These are phyloP conservation scores for Albophoma yamanashiensis DNA, from an alignment of 2,329 filamentous ascomycete species.

Conservation along the genomic window DNA sequence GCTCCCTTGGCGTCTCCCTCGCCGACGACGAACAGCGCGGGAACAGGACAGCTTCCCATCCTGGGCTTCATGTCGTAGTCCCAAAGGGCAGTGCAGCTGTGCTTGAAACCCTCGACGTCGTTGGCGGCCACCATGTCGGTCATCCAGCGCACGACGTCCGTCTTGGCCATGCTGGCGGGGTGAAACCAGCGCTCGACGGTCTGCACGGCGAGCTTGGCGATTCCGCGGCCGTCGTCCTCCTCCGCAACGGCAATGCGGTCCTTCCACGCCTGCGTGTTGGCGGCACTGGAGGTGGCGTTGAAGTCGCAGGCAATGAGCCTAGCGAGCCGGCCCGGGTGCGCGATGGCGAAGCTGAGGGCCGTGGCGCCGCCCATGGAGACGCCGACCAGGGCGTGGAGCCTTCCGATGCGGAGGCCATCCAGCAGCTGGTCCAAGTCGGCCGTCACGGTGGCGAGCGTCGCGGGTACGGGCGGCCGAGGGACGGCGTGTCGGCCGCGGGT, in stretches of 20 bases:
- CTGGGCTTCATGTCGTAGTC: conserved; percentile 54
- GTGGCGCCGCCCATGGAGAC: conserved; percentile 78
- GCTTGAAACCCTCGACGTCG: conserved; percentile 56
- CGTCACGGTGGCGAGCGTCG: conserved; percentile 55
- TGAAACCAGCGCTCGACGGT: conserved; percentile 79
- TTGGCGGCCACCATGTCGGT: conserved; percentile 61
- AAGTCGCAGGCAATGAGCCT: conserved; percentile 70
- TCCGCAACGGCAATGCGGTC: conserved; percentile 63
- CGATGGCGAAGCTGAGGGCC: conserved; percentile 60
- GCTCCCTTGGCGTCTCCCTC: conserved; percentile 60
- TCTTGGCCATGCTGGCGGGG: conserved; percentile 34
- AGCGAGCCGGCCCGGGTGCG: conserved; percentile 46
- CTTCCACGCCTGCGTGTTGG: conserved; percentile 71
- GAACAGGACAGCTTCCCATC: conserved; percentile 43
- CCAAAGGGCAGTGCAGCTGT: conserved; percentile 60
- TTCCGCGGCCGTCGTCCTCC: conserved; percentile 42
- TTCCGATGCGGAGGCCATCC: conserved; percentile 55
- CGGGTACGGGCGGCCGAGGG: conserved; percentile 35
- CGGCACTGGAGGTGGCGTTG: conserved; percentile 58
- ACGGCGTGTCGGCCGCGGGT: conserved; percentile 54
- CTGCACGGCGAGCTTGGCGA: conserved; percentile 53
- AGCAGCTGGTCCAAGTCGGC: conserved; percentile 58
- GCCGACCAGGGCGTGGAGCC: conserved; percentile 58
- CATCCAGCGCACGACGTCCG: conserved; percentile 41
- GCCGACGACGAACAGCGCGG: conserved; percentile 61